Base-by-base conservation (phyloP, 345 rosid genomes). In the Gynandropsis gynandra region DNA sequence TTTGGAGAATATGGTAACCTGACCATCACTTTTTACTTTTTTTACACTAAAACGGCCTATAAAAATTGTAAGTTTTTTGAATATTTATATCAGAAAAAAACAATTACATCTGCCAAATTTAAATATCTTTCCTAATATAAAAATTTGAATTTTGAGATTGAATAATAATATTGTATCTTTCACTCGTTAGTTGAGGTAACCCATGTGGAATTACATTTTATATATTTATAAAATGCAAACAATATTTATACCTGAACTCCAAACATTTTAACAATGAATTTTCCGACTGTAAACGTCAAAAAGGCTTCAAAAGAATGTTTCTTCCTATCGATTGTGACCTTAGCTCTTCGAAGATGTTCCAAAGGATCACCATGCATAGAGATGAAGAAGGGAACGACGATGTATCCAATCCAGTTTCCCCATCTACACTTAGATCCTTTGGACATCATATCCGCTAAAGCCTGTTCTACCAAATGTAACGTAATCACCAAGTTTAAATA, bases 181-280 rank as follows among this genome's bases (percentile, higher is more conserved):
- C 41, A n/a, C n/a, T n/a, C n/a, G n/a, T n/a, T n/a, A n/a, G n/a
- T n/a, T n/a, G n/a, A n/a, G n/a, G n/a, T n/a, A n/a, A n/a, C n/a
- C n/a, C n/a, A n/a, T n/a, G n/a, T n/a, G n/a, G n/a, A n/a, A n/a
- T n/a, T n/a, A n/a, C n/a, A n/a, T n/a, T n/a, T n/a, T n/a, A n/a
- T n/a, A n/a, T n/a, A n/a, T n/a, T n/a, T n/a, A n/a, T n/a, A n/a
- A n/a, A n/a, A n/a, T n/a, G n/a, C n/a, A n/a, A n/a, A n/a, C n/a
- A n/a, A n/a, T n/a, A n/a, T n/a, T n/a, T n/a, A n/a, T n/a, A 80
- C 80, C 75, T 74, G 72, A 17, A 42, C 36, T 2, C 80, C 82
- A 20, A 72, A 70, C 8, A 48, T 7, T 47, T 66, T 63, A 58
- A 63, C 49, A 1, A 62, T 50, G 19, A 62, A 20, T 49, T 63